Percentiles rank a stretch among this genome's conserved stretches.
Conservation (phyloP, 75 land plant species). For the Isoetes taiwanensis region DNA sequence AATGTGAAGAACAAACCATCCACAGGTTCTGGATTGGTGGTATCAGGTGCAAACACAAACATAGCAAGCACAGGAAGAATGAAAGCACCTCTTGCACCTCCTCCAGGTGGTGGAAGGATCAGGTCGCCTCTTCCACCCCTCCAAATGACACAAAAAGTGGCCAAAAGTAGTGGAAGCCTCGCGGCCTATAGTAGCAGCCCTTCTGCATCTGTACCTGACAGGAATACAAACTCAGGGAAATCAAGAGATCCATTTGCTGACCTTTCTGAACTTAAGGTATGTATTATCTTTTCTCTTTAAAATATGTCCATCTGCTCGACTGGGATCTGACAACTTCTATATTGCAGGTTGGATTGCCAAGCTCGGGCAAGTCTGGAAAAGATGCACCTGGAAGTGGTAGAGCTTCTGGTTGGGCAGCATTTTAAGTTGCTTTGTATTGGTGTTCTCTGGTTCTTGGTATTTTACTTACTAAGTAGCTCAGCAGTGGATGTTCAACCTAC, state of each 20-base stretch:
- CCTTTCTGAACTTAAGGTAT: constrained; percentile 76
- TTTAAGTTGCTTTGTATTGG: background rate
- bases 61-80: constrained; percentile 33
- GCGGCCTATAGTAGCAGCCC: constrained; percentile 13
- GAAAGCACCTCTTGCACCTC: constrained; percentile 57
- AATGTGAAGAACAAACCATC: constrained; percentile 52
- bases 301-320: background rate
- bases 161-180: constrained; percentile 29
- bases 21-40: constrained; percentile 67
- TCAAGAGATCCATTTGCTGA: constrained; percentile 53
- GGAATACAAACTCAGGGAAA: background rate
- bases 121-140: constrained; percentile 87
- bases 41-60: constrained; percentile 44
- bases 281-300: background rate
- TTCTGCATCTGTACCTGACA: constrained; percentile 7
- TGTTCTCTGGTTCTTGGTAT: background rate
- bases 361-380: background rate
- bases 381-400: background rate
- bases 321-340: no score
- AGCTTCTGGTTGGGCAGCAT: constrained; percentile 16
- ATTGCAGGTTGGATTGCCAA: background rate
- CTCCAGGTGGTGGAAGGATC: constrained; percentile 59
- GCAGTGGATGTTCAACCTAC: no score
- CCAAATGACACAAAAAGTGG: constrained; percentile 98
- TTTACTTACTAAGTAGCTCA: no score